Conservation (phyloP, 805 yeast genomes). For the Scheffersomyces coipomensis region DNA sequence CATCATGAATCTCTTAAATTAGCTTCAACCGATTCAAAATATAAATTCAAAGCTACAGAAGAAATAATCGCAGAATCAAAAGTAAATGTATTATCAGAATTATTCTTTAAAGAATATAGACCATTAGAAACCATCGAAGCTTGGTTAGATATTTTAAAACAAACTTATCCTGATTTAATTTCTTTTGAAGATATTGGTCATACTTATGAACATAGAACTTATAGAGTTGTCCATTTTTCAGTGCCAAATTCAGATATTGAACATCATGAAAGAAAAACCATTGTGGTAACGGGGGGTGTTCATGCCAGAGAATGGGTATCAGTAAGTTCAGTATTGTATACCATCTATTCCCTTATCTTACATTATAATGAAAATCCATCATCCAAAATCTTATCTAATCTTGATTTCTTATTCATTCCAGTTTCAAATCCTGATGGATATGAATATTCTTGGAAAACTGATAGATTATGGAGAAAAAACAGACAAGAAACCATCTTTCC, state of each 20-base stretch:
- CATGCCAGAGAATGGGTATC: conserved; percentile 93
- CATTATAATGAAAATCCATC: conserved; percentile 30
- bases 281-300: conserved; percentile 78
- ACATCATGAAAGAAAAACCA: conserved; percentile 50
- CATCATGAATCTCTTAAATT: neutral
- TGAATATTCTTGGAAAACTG: conserved; percentile 74
- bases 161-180: conserved; percentile 65
- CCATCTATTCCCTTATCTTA: conserved; percentile 36
- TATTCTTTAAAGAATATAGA: conserved; percentile 71
- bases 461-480: conserved; percentile 87
- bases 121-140: conserved; percentile 65
- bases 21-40: conserved; percentile 2
- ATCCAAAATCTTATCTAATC: conserved; percentile 41
- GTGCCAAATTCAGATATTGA: conserved; percentile 39
- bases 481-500: conserved; percentile 68
- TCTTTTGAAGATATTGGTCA: conserved; percentile 66
- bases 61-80: conserved; percentile 11
- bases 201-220: conserved; percentile 71
- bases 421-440: conserved; percentile 92
- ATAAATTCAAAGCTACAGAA: conserved; percentile 11
- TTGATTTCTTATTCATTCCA: conserved; percentile 78
- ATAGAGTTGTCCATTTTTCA: conserved; percentile 64
- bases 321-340: conserved; percentile 64
- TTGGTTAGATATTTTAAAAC: conserved; percentile 64
- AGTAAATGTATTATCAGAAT: conserved; percentile 32